Base-by-base conservation (phyloP, 75 land plant species). In the Picea glauca region DNA sequence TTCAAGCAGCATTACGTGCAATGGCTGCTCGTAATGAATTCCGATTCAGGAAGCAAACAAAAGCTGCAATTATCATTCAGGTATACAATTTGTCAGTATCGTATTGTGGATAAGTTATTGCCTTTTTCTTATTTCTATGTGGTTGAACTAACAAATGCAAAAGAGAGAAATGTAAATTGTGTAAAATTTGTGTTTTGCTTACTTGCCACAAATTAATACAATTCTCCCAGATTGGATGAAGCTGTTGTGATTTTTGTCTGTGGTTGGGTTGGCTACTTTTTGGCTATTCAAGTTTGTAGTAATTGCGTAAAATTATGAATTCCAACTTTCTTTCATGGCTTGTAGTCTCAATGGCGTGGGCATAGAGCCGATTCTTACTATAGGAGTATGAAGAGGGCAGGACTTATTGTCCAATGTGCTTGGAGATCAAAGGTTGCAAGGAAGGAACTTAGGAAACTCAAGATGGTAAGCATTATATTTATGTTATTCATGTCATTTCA, bases 381-480 rank as follows among this genome's bases (percentile, higher is more conserved):
- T 78, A 94, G 79, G 78, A 94, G 86, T 82, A 79, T 93, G 59
- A 85, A 83, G 81, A 88, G 76, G 84, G 90, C 92, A 62, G 75
- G 91, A 40, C 66, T 95, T 78, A 54, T 84, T 54, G 54, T 88
- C 64, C 99, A 96, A 83, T 88, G 91, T 78, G 87, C 89, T 77
- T 95, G 98, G 99, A 90, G 99, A 70, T 90, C 93, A 58, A 83
- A 83, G 83, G 76, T 87, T 79, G 98, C 91, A 33, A 86, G 91
- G 74, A 86, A 59, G 75, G 98, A 92, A 58, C 92, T 96, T 11
- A 85, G 85, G 75, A 96, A 92, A 76, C 95, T 96, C 26, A 96
- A 94, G 75, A 89, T 89, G 90, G 99, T 96, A 15, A 86, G 87
- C 59, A 32, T 35, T 15, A 2, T 31, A n/a, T 15, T 14, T 74